phyloP scores from a whole-genome alignment of 2,329 filamentous ascomycete species.

The Domatiomyces globalis region DNA sequence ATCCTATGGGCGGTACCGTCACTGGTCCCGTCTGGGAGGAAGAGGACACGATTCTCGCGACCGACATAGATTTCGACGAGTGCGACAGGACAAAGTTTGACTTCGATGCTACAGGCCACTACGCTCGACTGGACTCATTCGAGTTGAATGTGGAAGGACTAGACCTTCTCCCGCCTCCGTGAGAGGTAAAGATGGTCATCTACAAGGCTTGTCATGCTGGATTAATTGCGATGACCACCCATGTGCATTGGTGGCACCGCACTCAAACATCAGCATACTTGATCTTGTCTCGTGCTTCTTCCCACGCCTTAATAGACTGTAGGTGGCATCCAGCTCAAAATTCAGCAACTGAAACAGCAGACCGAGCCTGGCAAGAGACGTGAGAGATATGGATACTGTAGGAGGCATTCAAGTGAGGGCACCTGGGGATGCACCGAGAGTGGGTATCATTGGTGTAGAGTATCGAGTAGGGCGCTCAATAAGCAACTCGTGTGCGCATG shows the following conservation, averaged over 20 bases:
- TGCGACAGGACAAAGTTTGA: conserved; percentile 71
- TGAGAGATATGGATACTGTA: not conserved
- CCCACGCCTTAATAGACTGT: conserved; percentile 20
- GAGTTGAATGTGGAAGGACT: conserved; percentile 45
- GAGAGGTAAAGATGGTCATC: conserved; percentile 7
- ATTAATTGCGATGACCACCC: conserved; percentile 19
- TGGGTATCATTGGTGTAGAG: not conserved
- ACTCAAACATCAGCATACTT: conserved; percentile 38
- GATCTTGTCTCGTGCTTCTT: conserved; percentile 37
- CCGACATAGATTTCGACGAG: conserved; percentile 75
- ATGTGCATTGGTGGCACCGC: conserved; percentile 27
- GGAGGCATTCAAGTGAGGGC: not conserved
- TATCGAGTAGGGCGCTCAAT: conserved; percentile 23
- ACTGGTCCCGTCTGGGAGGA: conserved; percentile 70
- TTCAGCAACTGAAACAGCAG: conserved; percentile 22
- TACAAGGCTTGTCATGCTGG: conserved; percentile 11
- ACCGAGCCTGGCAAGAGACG: conserved; percentile 41
- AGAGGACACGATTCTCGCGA: conserved; percentile 51
- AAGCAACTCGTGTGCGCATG: conserved; percentile 44
- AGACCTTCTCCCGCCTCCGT: conserved; percentile 46
- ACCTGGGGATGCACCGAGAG: not conserved
- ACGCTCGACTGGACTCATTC: conserved; percentile 59
- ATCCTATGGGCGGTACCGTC: conserved; percentile 64
- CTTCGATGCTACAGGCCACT: conserved; percentile 71
- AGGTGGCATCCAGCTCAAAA: conserved; percentile 28